Evolutionary conservation across 2,329 filamentous ascomycete species (phyloP), one percentile per base, ranked within the genome.

Genomic region (Colletotrichum cuscutae): DNA sequence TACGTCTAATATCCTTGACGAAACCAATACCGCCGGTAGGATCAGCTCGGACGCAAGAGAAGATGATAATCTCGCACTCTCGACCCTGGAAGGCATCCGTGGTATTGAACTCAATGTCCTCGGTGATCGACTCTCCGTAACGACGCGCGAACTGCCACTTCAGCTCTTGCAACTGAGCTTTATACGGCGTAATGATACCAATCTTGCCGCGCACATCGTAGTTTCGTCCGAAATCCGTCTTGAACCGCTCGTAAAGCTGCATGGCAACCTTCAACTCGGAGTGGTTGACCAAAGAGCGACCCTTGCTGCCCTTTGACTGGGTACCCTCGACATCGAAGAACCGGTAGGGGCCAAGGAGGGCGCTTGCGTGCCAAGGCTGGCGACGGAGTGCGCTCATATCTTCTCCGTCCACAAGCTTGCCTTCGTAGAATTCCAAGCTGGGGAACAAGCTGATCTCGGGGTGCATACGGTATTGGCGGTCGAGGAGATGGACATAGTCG

Each of bases 391-490:
- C 86, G 4, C 89, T 91, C 95, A 98, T 98, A 76, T 93, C 89
- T 73, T 89, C 89, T 28, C 97, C 97, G 81, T 99, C 95, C 75
- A 95, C 86, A 12, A 99, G 89, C 75, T 91, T 90, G 32, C 94
- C 91, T 80, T 98, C 95, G 84, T 99, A 99, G 84, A 99, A 99
- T 64, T 95, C 93, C 77, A 89, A 86, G 81, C 95, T 98, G 1
- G 97, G 97, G 81, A 98, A 99, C 65, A 87, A 82, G 82, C 95
- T 98, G 80, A 99, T 99, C 76, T 97, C 94, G 0, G 97, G 97
- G 84, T 99, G 97, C 97, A 99, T 99, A 83, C 97, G 97, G 81
- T 99, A 99, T 80, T 99, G 97, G 68, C 93, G 97, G 80, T 98
- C 96, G n/a, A 99, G 90, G 30, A 99, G 88, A 84, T 99, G 96